Percentiles rank a stretch among this genome's conserved stretches.
Conservation (phyloP, 257 asterid genomes). For the Parsonsia alboflavescens region DNA sequence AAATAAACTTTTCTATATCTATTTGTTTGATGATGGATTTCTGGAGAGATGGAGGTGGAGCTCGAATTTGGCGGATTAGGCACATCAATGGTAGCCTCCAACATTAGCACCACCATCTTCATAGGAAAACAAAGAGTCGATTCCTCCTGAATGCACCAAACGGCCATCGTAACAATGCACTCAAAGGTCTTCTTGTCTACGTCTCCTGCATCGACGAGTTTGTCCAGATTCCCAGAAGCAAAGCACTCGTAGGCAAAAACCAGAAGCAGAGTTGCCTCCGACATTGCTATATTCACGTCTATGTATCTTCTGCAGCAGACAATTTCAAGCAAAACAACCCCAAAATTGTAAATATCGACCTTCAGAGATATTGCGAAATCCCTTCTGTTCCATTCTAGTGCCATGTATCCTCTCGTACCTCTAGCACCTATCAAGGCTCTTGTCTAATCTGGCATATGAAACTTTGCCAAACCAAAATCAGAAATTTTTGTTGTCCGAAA, state of each 20-base stretch:
- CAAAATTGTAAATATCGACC: constrained; percentile 26
- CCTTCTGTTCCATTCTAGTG: constrained; percentile 28
- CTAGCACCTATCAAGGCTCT: constrained; percentile 21
- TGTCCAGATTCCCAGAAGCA: constrained; percentile 8
- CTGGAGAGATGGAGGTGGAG: not conserved
- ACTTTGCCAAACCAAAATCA: constrained; percentile 23
- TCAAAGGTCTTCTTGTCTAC: constrained; percentile 21
- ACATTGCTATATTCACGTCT: constrained; percentile 6
- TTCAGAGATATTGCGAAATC: constrained; percentile 20
- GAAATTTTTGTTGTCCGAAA: constrained; percentile 24
- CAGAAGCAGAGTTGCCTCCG: constrained; percentile 21
- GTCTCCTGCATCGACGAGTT: constrained; percentile 16
- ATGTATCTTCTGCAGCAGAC: constrained; percentile 20
- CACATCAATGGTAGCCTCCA: constrained; percentile 23
- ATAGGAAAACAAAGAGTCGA: constrained; percentile 24
- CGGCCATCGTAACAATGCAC: constrained; percentile 20
- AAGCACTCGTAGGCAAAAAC: constrained; percentile 24
- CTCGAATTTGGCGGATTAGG: constrained; percentile 16
- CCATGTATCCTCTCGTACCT: constrained; percentile 29
- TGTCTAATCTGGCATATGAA: constrained; percentile 30
- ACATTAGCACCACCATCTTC: constrained; percentile 23
- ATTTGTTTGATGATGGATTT: too few relatives aligned
- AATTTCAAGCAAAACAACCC: constrained; percentile 27
- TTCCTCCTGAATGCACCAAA: constrained; percentile 28
- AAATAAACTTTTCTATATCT: too few relatives aligned